Conservation (phyloP, 73 alveolate species). For the Tetrahymena elliotti region DNA sequence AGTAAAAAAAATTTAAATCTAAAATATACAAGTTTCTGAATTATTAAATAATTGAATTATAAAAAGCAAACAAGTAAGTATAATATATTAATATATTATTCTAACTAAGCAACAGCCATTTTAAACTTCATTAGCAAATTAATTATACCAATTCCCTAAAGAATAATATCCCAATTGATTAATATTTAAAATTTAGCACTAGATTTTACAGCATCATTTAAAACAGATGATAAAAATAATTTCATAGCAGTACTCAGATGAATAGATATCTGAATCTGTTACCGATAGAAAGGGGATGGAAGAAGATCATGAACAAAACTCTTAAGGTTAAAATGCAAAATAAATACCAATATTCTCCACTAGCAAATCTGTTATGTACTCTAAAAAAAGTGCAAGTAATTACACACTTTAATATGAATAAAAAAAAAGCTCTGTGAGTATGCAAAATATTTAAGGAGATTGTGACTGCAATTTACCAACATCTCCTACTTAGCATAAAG, state of each 20-base stretch:
- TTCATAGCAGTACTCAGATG: neutral
- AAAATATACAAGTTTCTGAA: neutral
- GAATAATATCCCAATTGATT: neutral
- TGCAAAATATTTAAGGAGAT: neutral
- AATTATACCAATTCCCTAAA: too few relatives aligned
- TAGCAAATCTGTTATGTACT: neutral
- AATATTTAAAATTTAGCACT: neutral
- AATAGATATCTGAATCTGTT: neutral
- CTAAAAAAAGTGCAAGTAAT: neutral
- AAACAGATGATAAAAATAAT: neutral
- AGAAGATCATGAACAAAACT: neutral
- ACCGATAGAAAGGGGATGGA: neutral
- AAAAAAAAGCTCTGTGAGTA: neutral
- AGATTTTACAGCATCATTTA: neutral
- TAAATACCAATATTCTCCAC: neutral
- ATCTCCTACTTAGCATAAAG: neutral
- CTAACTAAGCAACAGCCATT: neutral
- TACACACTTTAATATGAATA: neutral
- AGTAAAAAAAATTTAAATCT: neutral
- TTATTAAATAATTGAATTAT: too few relatives aligned
- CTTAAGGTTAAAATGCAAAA: neutral
- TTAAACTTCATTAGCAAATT: neutral
- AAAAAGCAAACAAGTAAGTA: neutral
- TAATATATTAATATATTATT: too few relatives aligned
- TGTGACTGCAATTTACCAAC: neutral